phyloP scores from a whole-genome alignment of 169 alveolate species.

The Plasmodium gonderi region DNA sequence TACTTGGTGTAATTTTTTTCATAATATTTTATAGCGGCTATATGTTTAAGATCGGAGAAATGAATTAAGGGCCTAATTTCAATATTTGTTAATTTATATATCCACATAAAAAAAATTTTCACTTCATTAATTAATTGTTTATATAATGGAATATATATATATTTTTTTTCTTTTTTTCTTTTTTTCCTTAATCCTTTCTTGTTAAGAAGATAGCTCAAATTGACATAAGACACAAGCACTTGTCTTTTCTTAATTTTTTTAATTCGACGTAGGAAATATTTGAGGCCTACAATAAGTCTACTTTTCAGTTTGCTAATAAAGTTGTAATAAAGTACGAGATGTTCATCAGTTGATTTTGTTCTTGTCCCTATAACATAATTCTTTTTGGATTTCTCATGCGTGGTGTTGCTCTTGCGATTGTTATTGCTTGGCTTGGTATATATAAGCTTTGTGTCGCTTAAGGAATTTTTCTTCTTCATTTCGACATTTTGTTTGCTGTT shows the following conservation, averaged over 20 bases:
- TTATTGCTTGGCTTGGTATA: not conserved
- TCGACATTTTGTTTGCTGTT: not conserved
- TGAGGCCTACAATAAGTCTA: constrained; percentile 37
- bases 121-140: constrained; percentile 64
- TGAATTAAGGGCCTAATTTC: constrained; percentile 61
- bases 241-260: constrained; percentile 30
- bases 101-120: constrained; percentile 63
- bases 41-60: constrained; percentile 45
- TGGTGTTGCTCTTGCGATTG: not conserved
- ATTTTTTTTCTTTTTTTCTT: constrained; percentile 19
- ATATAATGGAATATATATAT: constrained; percentile 28
- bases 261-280: constrained; percentile 24
- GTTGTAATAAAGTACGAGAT: constrained; percentile 47
- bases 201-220: constrained; percentile 16
- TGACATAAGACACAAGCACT: not conserved
- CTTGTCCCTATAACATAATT: constrained; percentile 63
- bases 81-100: constrained; percentile 49
- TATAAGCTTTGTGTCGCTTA: not conserved
- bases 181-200: constrained; percentile 7
- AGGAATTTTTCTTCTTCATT: not conserved
- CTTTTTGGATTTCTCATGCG: constrained; percentile 3
- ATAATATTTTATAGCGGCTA: constrained; percentile 21
- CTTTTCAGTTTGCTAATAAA: constrained; percentile 44
- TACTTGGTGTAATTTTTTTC: constrained; percentile 31
- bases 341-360: constrained; percentile 72